Conservation (phyloP, 2,329 filamentous ascomycete genomes). For the Aaosphaeria pasadenensis region DNA sequence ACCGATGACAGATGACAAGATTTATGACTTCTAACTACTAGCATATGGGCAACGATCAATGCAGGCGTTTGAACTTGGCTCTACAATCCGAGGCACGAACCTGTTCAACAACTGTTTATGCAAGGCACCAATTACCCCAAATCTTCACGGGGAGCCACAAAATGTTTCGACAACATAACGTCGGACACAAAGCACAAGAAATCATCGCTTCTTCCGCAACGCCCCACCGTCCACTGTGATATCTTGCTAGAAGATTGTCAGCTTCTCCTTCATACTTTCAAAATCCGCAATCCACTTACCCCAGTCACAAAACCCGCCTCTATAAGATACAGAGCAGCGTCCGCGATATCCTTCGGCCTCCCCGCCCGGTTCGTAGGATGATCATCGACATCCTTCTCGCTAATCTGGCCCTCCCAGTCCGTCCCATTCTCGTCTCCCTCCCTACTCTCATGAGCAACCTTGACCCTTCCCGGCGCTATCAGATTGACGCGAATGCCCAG, state of each 20-base stretch:
- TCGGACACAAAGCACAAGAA: too few species aligned
- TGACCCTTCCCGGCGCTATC: constrained; percentile 47
- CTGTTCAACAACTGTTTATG: too few species aligned
- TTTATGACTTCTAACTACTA: too few species aligned
- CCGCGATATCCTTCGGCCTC: constrained; percentile 44
- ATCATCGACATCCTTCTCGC: constrained; percentile 40
- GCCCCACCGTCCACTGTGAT: constrained; percentile 38
- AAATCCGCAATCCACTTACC: constrained; percentile 7
- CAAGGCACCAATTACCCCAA: too few species aligned
- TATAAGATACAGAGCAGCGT: constrained; percentile 43
- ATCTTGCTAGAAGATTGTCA: constrained; percentile 18
- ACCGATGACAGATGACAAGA: too few species aligned
- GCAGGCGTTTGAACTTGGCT: too few species aligned
- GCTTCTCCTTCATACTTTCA: constrained; percentile 1
- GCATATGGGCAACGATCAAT: too few species aligned
- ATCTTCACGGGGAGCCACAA: too few species aligned
- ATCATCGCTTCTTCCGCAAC: constrained; percentile 30
- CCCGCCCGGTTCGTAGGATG: constrained; percentile 47
- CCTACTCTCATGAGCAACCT: constrained; percentile 47
- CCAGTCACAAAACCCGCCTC: constrained; percentile 39
- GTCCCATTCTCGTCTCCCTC: constrained; percentile 43
- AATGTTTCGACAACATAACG: too few species aligned
- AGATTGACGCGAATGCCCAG: constrained; percentile 48
- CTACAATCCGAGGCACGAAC: too few species aligned
- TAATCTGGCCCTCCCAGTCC: constrained; percentile 36